Evolutionary conservation across 2,329 filamentous ascomycete genomes (phyloP), one percentile per base, ranked within the genome.

Genomic region (Curvularia verruculosa): DNA sequence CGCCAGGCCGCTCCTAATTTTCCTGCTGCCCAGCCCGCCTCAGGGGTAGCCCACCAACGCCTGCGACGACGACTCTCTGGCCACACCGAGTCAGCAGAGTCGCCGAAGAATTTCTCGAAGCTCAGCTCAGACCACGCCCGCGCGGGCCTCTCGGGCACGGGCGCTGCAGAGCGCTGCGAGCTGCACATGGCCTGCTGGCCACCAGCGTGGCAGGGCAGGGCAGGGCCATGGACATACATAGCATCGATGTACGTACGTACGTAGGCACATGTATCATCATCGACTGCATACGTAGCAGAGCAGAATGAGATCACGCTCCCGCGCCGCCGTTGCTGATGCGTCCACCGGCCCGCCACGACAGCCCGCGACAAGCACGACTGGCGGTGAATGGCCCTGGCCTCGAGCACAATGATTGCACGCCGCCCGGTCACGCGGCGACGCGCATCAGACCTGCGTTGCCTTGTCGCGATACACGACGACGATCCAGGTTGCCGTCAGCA

Each of bases 41-140:
- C 66, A 72, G 70, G 68, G 70, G 70, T 54, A 52, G 50, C 58
- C 5, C 26, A 28, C n/a, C n/a, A n/a, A n/a, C n/a, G n/a, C n/a
- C n/a, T n/a, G n/a, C n/a, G n/a, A n/a, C n/a, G n/a, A n/a, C n/a
- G n/a, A n/a, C 52, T 61, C 60, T 59, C 60, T 54, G 58, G 62
- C 39, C 51, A 51, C 59, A 49, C 19, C 70, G 71, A 73, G 70
- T 73, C 71, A 73, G 62, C 60, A 57, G 52, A 60, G 52, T 67
- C 64, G 68, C 59, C 66, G 63, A 57, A 64, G 58, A 59, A 55
- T 65, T 66, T 65, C 63, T 54, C 68, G 67, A 70, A 70, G 61
- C 58, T 54, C 56, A 49, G 59, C 59, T 55, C 49, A 48, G 59
- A 51, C 70, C 62, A 70, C 66, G n/a, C 29, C 9, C 5, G 36